These are phyloP conservation scores for Penicillium verrucosum DNA, from an alignment of 2,329 filamentous ascomycete genomes.

Conservation along the genomic window DNA sequence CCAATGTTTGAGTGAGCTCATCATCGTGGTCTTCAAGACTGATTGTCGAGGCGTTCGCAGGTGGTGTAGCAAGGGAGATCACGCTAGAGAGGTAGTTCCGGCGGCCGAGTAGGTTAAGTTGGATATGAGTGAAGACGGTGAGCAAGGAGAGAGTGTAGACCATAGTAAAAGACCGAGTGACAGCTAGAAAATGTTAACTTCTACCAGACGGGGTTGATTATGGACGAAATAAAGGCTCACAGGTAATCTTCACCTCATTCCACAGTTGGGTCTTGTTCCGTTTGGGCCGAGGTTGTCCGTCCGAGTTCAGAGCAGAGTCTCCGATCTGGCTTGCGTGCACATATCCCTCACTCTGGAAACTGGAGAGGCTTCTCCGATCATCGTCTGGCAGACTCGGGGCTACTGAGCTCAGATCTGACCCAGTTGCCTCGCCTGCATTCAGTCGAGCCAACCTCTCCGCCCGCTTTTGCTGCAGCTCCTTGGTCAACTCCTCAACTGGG, in stretches of 20 bases:
- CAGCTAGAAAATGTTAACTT: conserved; percentile 53
- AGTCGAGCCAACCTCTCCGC: conserved; percentile 65
- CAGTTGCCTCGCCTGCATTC: conserved; percentile 53
- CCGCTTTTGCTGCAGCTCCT: conserved; percentile 93
- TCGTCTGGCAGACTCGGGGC: conserved; percentile 74
- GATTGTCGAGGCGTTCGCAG: conserved; percentile 69
- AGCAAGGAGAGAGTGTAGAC: conserved; percentile 88
- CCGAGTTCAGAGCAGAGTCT: conserved; percentile 48
- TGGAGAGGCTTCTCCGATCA: conserved; percentile 56
- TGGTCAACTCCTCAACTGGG: conserved; percentile 87
- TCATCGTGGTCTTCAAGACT: conserved; percentile 92
- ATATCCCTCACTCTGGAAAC: conserved; percentile 76
- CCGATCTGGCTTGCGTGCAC: conserved; percentile 76
- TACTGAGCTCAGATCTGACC: conserved; percentile 56
- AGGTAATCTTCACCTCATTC: conserved; percentile 95
- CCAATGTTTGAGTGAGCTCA: conserved; percentile 78
- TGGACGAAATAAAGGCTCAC: conserved; percentile 47
- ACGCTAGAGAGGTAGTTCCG: conserved; percentile 95
- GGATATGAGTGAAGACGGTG: conserved; percentile 87
- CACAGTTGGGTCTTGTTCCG: conserved; percentile 91
- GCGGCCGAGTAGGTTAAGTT: conserved; percentile 93
- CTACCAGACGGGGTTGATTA: background rate
- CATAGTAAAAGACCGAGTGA: conserved; percentile 85
- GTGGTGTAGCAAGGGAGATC: conserved; percentile 78
- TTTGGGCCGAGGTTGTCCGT: conserved; percentile 53